These are phyloP conservation scores for Acanthamoeba castellanii DNA, from an alignment of 208 protist species.

Conservation along the genomic window DNA sequence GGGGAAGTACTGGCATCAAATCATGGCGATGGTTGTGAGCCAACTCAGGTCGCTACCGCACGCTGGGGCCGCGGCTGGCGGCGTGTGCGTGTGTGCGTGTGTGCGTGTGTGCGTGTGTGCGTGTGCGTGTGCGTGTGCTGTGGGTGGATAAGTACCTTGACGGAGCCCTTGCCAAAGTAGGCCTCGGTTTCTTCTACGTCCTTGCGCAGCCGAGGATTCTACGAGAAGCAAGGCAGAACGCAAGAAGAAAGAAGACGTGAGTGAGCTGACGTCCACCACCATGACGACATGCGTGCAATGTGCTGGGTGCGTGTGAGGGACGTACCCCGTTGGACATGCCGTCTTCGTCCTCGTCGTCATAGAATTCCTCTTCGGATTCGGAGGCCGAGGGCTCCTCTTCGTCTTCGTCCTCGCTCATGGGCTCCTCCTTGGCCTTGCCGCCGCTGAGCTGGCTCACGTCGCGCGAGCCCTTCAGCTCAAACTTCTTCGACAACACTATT, in stretches of 20 bases:
- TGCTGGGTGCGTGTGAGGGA: no score
- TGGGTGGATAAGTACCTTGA: background rate
- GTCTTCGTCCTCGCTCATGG: constrained; percentile 24
- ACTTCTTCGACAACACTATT: constrained; percentile 32
- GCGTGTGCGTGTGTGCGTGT: no score
- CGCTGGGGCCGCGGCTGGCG: no score
- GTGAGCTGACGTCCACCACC: no score
- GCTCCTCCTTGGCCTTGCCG: constrained; percentile 37
- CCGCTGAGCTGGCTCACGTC: background rate
- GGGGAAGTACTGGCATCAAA: constrained; percentile 47
- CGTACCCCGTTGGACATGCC: background rate
- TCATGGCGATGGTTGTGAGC: background rate
- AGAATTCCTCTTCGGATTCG: constrained; percentile 44
- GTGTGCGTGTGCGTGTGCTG: background rate
- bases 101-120: no score
- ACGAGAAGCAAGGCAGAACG: background rate
- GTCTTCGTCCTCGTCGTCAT: constrained; percentile 64
- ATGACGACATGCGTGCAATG: no score
- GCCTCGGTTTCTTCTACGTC: constrained; percentile 53
- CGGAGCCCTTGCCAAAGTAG: constrained; percentile 48
- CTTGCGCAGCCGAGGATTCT: constrained; percentile 35
- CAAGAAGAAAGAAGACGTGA: background rate
- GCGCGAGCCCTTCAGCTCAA: constrained; percentile 40
- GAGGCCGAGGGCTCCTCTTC: constrained; percentile 49
- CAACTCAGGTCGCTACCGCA: background rate